phyloP scores from a whole-genome alignment of 371 early-diverging fungal genomes.

The Sporodiniella umbellata region DNA sequence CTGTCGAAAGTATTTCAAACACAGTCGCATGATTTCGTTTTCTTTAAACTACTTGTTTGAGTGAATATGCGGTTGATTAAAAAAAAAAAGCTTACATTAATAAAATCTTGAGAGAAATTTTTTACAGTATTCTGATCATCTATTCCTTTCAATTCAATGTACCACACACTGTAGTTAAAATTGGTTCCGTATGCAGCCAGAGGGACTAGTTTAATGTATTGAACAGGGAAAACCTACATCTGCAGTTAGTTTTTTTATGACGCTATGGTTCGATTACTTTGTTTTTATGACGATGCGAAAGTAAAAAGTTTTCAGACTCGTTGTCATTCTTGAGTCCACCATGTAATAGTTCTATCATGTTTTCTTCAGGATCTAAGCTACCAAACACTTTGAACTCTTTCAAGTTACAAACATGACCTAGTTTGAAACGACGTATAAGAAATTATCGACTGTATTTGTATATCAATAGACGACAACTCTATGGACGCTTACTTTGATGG shows the following conservation, averaged over 20 bases:
- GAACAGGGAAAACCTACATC: constrained; percentile 78
- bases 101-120: constrained; percentile 51
- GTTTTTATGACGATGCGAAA: constrained; percentile 63
- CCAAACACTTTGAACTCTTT: constrained; percentile 95
- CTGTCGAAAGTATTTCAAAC: constrained; percentile 89
- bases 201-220: constrained; percentile 92
- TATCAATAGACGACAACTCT: too few relatives aligned
- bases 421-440: neutral
- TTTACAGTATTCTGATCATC: constrained; percentile 64
- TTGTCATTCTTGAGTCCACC: constrained; percentile 87
- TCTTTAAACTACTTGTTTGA: constrained; percentile 75
- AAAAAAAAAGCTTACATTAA: too few relatives aligned
- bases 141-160: constrained; percentile 82
- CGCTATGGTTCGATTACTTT: too few relatives aligned
- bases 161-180: constrained; percentile 96
- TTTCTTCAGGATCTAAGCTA: constrained; percentile 66
- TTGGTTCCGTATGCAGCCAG: constrained; percentile 87
- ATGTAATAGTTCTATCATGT: constrained; percentile 86
- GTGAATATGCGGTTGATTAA: too few relatives aligned
- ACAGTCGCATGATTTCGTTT: constrained; percentile 75
- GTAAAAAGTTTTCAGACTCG: constrained; percentile 85
- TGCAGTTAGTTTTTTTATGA: too few relatives aligned
- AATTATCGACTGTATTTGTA: too few relatives aligned
- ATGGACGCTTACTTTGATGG: constrained; percentile 71
- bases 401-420: constrained; percentile 93